Evolutionary conservation across 2,329 filamentous ascomycete genomes (phyloP).

Genomic region (Trichoderma asperellum): DNA sequence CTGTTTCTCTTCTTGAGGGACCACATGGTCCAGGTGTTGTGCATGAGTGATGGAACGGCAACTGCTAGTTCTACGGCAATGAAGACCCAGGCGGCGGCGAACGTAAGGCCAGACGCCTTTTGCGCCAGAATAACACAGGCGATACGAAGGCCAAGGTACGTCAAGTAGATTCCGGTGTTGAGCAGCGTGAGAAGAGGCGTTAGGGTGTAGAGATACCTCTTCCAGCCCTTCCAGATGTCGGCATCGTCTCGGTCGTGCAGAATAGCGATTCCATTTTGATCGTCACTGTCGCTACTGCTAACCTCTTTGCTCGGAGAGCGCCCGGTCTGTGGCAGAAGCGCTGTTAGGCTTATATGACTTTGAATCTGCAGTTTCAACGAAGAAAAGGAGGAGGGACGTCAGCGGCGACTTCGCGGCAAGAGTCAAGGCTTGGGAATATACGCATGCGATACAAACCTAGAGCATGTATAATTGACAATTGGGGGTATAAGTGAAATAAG

Average conservation of each 20-base stretch:
- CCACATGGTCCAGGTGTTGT: slow-evolving; percentile 62
- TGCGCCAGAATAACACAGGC: slow-evolving; percentile 58
- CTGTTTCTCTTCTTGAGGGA: slow-evolving; percentile 58
- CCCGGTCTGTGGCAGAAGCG: slow-evolving; percentile 42
- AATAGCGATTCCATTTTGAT: slow-evolving; percentile 43
- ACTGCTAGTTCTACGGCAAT: slow-evolving; percentile 58
- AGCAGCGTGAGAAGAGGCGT: slow-evolving; percentile 46
- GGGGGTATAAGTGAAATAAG: background rate
- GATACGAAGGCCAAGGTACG: slow-evolving; percentile 57
- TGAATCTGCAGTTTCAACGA: slow-evolving; percentile 42
- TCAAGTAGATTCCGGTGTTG: slow-evolving; percentile 49
- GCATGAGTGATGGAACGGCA: slow-evolving; percentile 58
- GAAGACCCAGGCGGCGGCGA: slow-evolving; percentile 60
- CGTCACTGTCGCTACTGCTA: slow-evolving; percentile 37
- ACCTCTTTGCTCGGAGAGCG: slow-evolving; percentile 41
- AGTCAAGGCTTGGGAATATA: background rate
- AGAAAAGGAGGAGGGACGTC: slow-evolving; percentile 17
- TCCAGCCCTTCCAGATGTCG: slow-evolving; percentile 53
- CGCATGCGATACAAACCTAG: background rate
- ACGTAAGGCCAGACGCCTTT: slow-evolving; percentile 44
- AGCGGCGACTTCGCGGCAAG: slow-evolving; percentile 28
- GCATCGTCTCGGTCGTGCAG: slow-evolving; percentile 49
- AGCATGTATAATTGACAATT: background rate
- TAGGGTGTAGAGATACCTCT: slow-evolving; percentile 45
- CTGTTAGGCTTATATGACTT: slow-evolving; percentile 48